Evolutionary conservation across 306 rosid genomes (phyloP), one percentile per base, ranked within the genome.

Genomic region (Quercus gilva): DNA sequence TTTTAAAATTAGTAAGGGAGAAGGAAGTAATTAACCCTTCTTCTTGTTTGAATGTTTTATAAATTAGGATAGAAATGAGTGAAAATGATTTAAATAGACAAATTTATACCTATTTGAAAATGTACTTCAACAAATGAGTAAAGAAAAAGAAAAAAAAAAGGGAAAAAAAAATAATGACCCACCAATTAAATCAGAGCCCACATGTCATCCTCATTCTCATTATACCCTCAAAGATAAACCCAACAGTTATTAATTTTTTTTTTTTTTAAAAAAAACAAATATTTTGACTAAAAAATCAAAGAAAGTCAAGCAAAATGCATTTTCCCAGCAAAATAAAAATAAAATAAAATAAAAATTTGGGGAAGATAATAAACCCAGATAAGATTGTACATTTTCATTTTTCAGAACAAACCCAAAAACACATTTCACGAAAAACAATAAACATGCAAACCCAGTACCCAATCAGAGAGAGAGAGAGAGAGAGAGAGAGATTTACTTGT

Each of bases 401-500:
- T 18, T 65, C 37, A 53, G 18, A 64, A 67, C 29, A 60, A 69
- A 83, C 78, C 73, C 86, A 78, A 67, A 56, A 76, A 65, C 53
- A 63, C 77, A 51, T 52, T 82, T 64, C 68, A 65, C 58, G 58
- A 19, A 76, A 59, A 19, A 15, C 21, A 52, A 60, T 35, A 29
- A 56, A 14, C 49, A 64, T 63, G 31, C 55, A 55, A 75, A 21
- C 41, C 55, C 71, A 55, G 58, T 73, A 75, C 75, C 31, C 59
- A 83, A 84, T 51, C 82, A 79, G 25, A 31, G 21, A 77, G 20
- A 67, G 43, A n/a, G 14, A n/a, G n/a, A n/a, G n/a, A n/a, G n/a
- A n/a, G n/a, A 78, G 65, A 80, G 20, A 76, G 82, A 83, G 75
- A 85, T 70, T 87, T 88, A 94, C 94, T 89, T 82, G 83, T 85